phyloP scores from a whole-genome alignment of 2,329 filamentous ascomycete species.

The Colletotrichum falcatum region DNA sequence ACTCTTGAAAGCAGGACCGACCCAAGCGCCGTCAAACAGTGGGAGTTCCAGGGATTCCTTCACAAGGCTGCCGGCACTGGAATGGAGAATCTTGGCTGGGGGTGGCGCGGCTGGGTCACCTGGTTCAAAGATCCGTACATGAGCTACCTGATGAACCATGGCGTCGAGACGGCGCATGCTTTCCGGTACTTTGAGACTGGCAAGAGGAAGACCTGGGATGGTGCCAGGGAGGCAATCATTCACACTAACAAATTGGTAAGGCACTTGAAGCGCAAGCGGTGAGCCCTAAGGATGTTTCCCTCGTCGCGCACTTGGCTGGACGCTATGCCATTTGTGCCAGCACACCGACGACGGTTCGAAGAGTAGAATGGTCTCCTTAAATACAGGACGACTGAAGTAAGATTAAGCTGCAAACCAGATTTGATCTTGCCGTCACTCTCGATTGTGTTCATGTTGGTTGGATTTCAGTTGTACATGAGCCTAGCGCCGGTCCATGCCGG shows the following conservation, averaged over 20 bases:
- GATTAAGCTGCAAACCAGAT: neutral
- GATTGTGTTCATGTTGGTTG: neutral
- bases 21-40: slow-evolving; percentile 45
- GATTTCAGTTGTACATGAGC: neutral
- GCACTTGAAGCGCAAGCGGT: slow-evolving; percentile 43
- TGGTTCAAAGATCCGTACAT: slow-evolving; percentile 54
- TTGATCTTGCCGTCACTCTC: neutral
- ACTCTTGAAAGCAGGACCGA: slow-evolving; percentile 40
- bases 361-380: neutral
- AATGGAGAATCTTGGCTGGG: slow-evolving; percentile 56
- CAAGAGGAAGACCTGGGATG: slow-evolving; percentile 53
- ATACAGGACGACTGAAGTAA: neutral
- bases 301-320: too few species aligned
- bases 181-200: slow-evolving; percentile 57
- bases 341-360: neutral
- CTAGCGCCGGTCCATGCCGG: neutral
- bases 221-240: slow-evolving; percentile 52
- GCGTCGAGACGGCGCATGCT: slow-evolving; percentile 55
- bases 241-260: slow-evolving; percentile 48
- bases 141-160: slow-evolving; percentile 53
- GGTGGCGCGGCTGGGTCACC: slow-evolving; percentile 55
- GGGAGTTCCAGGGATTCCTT: slow-evolving; percentile 51
- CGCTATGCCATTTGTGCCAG: neutral
- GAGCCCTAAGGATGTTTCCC: neutral
- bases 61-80: slow-evolving; percentile 56